These are phyloP conservation scores for Urtica urens DNA, from an alignment of 306 rosid species.

Conservation along the genomic window DNA sequence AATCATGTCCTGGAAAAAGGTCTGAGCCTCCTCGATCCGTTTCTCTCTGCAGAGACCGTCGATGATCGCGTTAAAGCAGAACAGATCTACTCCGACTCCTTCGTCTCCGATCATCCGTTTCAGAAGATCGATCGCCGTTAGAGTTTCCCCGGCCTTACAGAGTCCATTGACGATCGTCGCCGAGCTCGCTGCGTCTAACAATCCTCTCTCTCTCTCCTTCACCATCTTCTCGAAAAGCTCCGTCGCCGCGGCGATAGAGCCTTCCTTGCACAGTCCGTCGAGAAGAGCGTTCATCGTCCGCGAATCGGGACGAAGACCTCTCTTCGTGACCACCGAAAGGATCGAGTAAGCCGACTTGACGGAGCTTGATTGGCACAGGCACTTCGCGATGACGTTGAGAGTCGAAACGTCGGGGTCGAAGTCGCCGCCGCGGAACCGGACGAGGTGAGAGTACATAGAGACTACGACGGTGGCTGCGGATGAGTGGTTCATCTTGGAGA, in stretches of 20 bases:
- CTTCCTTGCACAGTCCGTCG: background rate
- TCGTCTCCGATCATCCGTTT: background rate
- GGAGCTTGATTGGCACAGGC: background rate
- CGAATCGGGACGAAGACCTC: background rate
- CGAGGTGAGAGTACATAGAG: no score
- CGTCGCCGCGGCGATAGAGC: background rate
- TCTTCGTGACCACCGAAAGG: background rate
- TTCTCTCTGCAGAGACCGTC: constrained; percentile 1
- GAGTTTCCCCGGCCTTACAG: background rate
- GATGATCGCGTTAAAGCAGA: background rate
- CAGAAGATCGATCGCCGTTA: background rate
- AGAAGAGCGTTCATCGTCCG: background rate
- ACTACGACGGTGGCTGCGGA: no score
- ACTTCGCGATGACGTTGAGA: background rate
- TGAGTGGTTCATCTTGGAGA: constrained; percentile 10
- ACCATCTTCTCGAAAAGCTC: background rate
- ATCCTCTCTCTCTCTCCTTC: no score
- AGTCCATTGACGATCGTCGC: background rate
- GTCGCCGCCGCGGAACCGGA: no score
- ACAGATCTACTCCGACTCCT: no score
- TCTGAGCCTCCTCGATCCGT: no score
- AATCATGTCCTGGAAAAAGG: no score
- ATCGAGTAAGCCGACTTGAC: background rate
- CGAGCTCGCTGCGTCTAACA: background rate
- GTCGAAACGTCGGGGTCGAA: background rate